A percentile compares a stretch with the other conserved stretches of the same genome.
Conservation (phyloP, 148 eudicot species). For the Heliosperma pusillum region DNA sequence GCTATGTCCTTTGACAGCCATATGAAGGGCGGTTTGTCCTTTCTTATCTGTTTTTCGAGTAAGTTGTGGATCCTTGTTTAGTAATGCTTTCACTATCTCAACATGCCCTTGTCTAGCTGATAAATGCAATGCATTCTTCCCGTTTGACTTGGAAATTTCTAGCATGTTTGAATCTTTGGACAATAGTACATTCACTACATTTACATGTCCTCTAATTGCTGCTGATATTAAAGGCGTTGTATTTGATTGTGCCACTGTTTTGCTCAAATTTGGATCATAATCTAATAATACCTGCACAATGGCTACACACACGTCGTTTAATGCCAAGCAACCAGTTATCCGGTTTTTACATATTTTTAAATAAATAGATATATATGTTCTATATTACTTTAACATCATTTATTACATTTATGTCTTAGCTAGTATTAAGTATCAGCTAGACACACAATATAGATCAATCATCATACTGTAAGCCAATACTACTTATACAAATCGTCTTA, state of each 20-base stretch:
- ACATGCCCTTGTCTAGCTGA: slow-evolving; percentile 71
- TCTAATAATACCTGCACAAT: slow-evolving; percentile 60
- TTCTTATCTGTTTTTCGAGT: slow-evolving; percentile 66
- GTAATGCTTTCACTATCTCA: slow-evolving; percentile 50
- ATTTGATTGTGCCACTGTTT: slow-evolving; percentile 58
- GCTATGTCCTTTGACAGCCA: slow-evolving; percentile 79
- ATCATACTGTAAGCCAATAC: no score
- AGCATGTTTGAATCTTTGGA: slow-evolving; percentile 45
- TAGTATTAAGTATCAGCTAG: no score
- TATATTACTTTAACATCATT: no score
- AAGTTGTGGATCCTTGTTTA: slow-evolving; percentile 47
- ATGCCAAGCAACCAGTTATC: neutral
- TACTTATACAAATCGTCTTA: no score
- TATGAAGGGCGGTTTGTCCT: slow-evolving; percentile 76
- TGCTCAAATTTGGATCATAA: slow-evolving; percentile 51
- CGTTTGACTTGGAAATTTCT: slow-evolving; percentile 56
- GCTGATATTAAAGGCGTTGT: slow-evolving; percentile 73
- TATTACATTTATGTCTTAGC: no score
- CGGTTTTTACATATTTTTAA: no score
- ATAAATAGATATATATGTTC: no score
- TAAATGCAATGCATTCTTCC: slow-evolving; percentile 73
- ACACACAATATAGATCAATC: no score
- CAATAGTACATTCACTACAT: slow-evolving; percentile 50
- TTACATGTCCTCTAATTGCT: slow-evolving; percentile 58
- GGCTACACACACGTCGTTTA: slow-evolving; percentile 32